Conservation (phyloP, 2,329 filamentous ascomycete genomes). For the Massarina eburnea region DNA sequence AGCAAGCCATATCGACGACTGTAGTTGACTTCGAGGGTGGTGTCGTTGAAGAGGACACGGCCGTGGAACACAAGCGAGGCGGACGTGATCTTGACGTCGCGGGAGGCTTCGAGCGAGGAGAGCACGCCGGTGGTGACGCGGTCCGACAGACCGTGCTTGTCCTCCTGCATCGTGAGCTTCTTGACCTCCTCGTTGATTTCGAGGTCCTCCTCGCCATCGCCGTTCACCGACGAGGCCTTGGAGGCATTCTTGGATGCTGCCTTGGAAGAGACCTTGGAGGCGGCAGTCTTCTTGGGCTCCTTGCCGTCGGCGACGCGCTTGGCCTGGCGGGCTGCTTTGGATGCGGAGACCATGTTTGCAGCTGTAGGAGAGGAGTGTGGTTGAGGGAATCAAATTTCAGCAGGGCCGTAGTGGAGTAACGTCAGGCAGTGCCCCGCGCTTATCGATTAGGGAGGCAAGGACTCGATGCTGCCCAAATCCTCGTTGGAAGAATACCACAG, state of each 20-base stretch:
- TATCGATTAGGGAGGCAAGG: background rate
- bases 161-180: slow-evolving; percentile 88
- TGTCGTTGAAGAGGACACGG: slow-evolving; percentile 91
- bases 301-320: slow-evolving; percentile 69
- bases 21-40: slow-evolving; percentile 88
- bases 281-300: slow-evolving; percentile 74
- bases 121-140: slow-evolving; percentile 97
- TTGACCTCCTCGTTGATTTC: slow-evolving; percentile 73
- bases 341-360: slow-evolving; percentile 64
- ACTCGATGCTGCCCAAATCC: no score
- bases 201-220: slow-evolving; percentile 72
- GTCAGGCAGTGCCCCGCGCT: background rate
- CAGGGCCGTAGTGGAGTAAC: background rate
- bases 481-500: no score
- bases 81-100: slow-evolving; percentile 96
- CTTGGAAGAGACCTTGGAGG: slow-evolving; percentile 72
- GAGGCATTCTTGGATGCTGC: slow-evolving; percentile 63
- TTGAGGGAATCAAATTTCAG: slow-evolving; percentile 28
- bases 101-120: slow-evolving; percentile 77
- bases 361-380: slow-evolving; percentile 13
- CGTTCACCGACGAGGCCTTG: slow-evolving; percentile 67
- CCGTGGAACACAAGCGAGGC: slow-evolving; percentile 96
- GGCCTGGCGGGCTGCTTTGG: slow-evolving; percentile 68
- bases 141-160: slow-evolving; percentile 94
- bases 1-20: slow-evolving; percentile 91